A percentile compares a stretch with the other conserved stretches of the same genome.
Evolutionary conservation across 2,329 filamentous ascomycete genomes (phyloP).

Genomic region (Aspergillus sclerotialis): DNA sequence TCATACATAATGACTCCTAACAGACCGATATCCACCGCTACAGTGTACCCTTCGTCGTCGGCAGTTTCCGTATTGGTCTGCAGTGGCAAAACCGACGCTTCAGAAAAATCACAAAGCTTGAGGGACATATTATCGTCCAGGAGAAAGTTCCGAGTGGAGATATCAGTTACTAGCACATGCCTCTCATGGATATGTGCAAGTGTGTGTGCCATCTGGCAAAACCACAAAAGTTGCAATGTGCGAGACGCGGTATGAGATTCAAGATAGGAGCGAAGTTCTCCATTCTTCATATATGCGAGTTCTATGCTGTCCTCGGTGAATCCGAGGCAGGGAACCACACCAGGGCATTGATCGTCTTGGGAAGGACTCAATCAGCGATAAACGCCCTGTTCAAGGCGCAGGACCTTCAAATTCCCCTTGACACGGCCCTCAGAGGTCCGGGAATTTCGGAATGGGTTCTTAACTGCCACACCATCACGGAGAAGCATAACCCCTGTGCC

Average conservation of each 20-base stretch:
- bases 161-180: background rate
- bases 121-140: background rate
- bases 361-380: background rate
- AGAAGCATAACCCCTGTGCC: too few relatives aligned
- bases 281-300: background rate
- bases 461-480: too few relatives aligned
- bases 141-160: background rate
- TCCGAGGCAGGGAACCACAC: background rate
- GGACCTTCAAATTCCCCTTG: background rate
- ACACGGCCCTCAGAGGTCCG: too few relatives aligned
- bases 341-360: background rate
- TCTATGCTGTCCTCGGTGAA: background rate
- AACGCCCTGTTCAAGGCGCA: background rate
- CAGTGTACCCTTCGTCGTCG: background rate
- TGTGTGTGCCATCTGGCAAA: background rate
- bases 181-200: background rate
- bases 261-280: background rate
- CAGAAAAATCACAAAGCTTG: background rate
- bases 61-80: background rate
- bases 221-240: background rate
- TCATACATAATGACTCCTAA: background rate
- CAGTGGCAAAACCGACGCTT: background rate
- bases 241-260: background rate
- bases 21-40: background rate
- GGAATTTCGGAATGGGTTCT: too few relatives aligned